Evolutionary conservation across 257 asterid genomes (phyloP).

Genomic region (Agastache rugosa): DNA sequence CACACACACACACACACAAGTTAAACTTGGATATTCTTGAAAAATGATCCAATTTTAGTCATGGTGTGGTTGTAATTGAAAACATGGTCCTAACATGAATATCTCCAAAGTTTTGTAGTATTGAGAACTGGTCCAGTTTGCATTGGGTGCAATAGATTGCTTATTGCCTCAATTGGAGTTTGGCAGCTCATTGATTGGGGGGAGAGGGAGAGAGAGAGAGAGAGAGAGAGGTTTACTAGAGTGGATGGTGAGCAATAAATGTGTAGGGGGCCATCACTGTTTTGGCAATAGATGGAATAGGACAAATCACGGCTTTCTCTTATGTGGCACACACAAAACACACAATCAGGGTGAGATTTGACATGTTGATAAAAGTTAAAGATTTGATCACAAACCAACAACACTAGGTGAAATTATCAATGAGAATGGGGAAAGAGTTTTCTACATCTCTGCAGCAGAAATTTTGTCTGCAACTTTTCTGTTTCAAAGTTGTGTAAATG

Average conservation of each 20-base stretch:
- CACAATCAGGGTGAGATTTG: conserved; percentile 30
- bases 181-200: conserved; percentile 29
- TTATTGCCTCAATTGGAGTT: conserved; percentile 30
- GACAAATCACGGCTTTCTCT: conserved; percentile 41
- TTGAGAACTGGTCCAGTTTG: conserved; percentile 29
- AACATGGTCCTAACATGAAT: conserved; percentile 21
- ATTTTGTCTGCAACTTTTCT: neutral
- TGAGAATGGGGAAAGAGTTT: neutral
- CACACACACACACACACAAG: neutral
- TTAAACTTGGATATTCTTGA: neutral
- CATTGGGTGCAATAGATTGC: conserved; percentile 5
- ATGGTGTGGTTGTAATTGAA: neutral
- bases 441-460: neutral
- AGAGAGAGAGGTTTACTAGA: conserved; percentile 29
- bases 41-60: neutral
- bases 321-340: conserved; percentile 32
- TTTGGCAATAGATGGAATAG: conserved; percentile 29
- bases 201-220: conserved; percentile 7
- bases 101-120: neutral
- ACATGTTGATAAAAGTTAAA: conserved; percentile 39
- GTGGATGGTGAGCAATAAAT: conserved; percentile 45
- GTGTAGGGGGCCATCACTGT: conserved; percentile 37
- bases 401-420: neutral
- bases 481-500: no score
- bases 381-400: conserved; percentile 11